Evolutionary conservation across 129 eudicot genomes (phyloP), one percentile per base, ranked within the genome.

Genomic region (Chrysanthemum seticuspe): DNA sequence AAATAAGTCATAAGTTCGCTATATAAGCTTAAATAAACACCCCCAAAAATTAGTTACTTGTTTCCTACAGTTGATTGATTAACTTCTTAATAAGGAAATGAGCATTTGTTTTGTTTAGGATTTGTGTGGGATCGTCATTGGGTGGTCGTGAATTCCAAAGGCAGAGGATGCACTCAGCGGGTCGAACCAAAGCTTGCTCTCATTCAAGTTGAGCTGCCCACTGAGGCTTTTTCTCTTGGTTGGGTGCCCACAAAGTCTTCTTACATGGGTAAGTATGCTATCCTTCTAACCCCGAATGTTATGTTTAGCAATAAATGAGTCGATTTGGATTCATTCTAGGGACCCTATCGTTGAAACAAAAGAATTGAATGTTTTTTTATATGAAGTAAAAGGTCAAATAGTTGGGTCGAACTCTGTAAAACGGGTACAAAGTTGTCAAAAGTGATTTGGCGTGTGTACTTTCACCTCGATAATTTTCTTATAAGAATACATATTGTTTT

Each of bases 151-250:
- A 23, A 23, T 23, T 23, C 25, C 25, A 23, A 23, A 23, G 25
- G 25, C 25, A 23, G 25, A 23, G 25, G 25, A 23, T 23, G 25
- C 25, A 89, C 98, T 29, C 98, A 93, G 76, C 85, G 98, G 68
- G 84, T 80, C 69, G 86, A 74, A 68, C 97, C 97, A 51, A 87
- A 82, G 82, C 92, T 89, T 67, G 95, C 96, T 76, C 79, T 93
- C 1, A 68, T 89, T 44, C 57, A 82, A 67, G 91, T 89, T 2
- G 85, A 87, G 65, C 67, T 93, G 75, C 98, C 98, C 49, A 9
- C 1, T 25, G 95, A 87, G 50, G 98, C 96, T 3, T 87, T 90
- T 84, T 67, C 86, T 50, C 76, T 65, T 10, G 82, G 72, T 8
- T 89, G 90, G 90, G 69, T 71, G 62, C 96, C 92, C 69, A 50